Base-by-base conservation (phyloP, 306 rosid genomes). In the Cercis canadensis region DNA sequence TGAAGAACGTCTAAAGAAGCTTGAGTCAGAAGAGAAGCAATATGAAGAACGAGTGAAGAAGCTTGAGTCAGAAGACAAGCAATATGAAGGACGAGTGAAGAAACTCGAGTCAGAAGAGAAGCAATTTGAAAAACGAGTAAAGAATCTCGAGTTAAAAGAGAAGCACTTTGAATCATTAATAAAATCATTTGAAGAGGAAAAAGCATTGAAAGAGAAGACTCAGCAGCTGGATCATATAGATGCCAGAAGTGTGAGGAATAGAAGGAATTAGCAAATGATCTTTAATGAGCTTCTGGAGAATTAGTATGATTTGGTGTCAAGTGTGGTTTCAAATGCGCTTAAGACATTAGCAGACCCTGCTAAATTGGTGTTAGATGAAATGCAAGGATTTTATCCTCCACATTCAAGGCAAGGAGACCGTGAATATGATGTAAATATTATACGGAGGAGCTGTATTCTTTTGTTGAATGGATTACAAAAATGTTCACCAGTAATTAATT, bases 351-450 rank as follows among this genome's bases (percentile, higher is more conserved):
- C 56, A 0, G 68, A 80, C 46, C 86, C 86, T 9, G 82, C 68
- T 3, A 83, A 55, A 70, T 71, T 78, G 77, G 90, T 83, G 53
- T 72, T 83, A 44, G 83, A 83, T 60, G 82, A 73, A 10, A 64
- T 86, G 60, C 68, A 47, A n/a, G 84, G 75, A 21, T 84, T 84
- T 64, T 80, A 74, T 65, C 71, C 86, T 72, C 51, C 75, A 13
- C 43, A 60, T 50, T 24, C 34, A 2, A 63, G 57, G 60, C 49
- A 36, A n/a, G 69, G 51, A 37, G 61, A 68, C 39, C 18, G 13
- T 60, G 75, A 65, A 16, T 59, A 58, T 43, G 81, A 82, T 31
- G 46, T 64, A 70, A 63, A 63, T n/a, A 63, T 74, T 51, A 43
- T 75, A 45, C 79, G 81, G 66, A 75, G 78, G 68, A 75, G 79